These are phyloP conservation scores for Podaxis sp. DNA, from an alignment of 768 basidiomycete genomes.

Conservation along the genomic window DNA sequence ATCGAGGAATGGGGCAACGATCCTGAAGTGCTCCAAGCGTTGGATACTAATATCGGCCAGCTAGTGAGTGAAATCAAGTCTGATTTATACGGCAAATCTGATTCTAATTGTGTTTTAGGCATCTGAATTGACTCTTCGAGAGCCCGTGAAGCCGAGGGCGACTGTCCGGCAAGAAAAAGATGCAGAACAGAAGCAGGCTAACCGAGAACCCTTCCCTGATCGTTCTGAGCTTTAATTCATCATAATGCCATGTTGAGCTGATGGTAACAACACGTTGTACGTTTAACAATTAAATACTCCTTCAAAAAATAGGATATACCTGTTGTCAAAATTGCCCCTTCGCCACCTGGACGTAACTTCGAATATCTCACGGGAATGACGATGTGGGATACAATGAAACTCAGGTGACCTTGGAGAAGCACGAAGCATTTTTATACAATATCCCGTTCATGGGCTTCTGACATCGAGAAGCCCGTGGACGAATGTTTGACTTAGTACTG, in stretches of 20 bases:
- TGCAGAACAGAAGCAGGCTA: background rate
- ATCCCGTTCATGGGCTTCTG: background rate
- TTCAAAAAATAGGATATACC: slow-evolving; percentile 1
- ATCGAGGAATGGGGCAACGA: slow-evolving; percentile 33
- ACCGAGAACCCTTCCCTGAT: background rate
- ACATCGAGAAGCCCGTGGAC: background rate
- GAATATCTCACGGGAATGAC: background rate
- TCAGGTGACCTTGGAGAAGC: slow-evolving; percentile 1
- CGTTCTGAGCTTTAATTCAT: slow-evolving; percentile 1
- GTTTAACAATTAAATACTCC: background rate
- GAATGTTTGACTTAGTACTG: background rate
- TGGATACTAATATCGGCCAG: slow-evolving; percentile 6
- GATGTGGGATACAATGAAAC: background rate
- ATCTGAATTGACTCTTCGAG: background rate
- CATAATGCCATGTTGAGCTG: background rate
- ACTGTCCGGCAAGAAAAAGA: background rate
- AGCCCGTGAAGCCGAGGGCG: background rate
- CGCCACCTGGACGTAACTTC: background rate
- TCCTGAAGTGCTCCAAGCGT: slow-evolving; percentile 18
- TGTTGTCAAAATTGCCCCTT: background rate
- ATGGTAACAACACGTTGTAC: background rate
- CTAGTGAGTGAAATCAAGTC: background rate
- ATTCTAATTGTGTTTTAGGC: background rate
- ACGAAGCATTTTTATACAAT: background rate
- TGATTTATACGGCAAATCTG: background rate